Percentiles rank a stretch among this genome's conserved stretches.
Evolutionary conservation across 1,284 basidiomycete species (phyloP).

Genomic region (Hemileia vastatrix): DNA sequence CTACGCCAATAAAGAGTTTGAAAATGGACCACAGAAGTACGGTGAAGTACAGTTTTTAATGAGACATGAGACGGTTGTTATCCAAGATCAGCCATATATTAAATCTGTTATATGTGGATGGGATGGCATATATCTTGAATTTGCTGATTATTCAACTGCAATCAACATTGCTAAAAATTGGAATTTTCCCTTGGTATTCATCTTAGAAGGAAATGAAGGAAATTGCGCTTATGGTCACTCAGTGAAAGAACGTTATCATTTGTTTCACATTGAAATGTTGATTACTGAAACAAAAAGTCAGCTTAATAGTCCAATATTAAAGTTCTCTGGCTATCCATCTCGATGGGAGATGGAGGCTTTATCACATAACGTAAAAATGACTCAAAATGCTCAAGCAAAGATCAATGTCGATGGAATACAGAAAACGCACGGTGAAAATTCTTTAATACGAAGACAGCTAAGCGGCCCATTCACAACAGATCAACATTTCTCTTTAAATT

Average conservation of each 20-base stretch:
- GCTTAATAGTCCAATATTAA: no score
- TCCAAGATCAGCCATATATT: slow-evolving; percentile 9
- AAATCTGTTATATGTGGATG: slow-evolving; percentile 3
- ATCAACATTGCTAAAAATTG: slow-evolving; percentile 2
- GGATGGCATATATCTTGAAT: slow-evolving; percentile 16
- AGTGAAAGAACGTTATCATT: slow-evolving; percentile 12
- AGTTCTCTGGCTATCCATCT: slow-evolving; percentile 17
- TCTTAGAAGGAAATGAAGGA: slow-evolving; percentile 11
- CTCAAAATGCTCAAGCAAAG: neutral
- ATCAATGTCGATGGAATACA: neutral
- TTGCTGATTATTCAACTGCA: slow-evolving; percentile 3
- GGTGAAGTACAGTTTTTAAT: slow-evolving; percentile 1
- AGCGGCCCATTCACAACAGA: neutral
- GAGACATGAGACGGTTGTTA: slow-evolving; percentile 11
- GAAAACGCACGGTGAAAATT: no score
- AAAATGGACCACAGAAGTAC: neutral
- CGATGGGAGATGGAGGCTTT: slow-evolving; percentile 19
- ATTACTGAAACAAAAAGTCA: no score
- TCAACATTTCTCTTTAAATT: slow-evolving; percentile 13
- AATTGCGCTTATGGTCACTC: slow-evolving; percentile 5
- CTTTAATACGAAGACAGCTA: neutral
- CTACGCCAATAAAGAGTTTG: no score
- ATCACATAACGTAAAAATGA: slow-evolving; percentile 10
- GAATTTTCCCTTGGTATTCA: slow-evolving; percentile 14
- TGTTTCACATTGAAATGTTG: neutral